phyloP scores from a whole-genome alignment of 495 filamentous ascomycete species.

The Aspergillus incahuasiensis region DNA sequence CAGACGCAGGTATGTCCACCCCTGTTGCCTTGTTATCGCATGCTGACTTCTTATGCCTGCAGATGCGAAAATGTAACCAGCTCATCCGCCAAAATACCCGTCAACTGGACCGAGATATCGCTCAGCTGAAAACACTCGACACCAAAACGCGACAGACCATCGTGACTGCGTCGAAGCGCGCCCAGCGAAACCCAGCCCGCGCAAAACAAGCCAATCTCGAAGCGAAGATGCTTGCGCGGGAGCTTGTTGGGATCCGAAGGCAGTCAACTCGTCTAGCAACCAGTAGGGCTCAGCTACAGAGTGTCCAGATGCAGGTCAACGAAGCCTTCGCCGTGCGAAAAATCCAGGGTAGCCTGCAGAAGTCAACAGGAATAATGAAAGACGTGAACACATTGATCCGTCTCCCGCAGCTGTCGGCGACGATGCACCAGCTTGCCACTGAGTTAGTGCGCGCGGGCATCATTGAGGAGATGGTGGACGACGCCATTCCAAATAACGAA shows the following conservation, averaged over 20 bases:
- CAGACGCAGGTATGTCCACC: constrained; percentile 66
- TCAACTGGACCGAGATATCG: constrained; percentile 91
- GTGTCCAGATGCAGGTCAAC: constrained; percentile 95
- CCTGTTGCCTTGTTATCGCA: neutral
- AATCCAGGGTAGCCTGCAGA: constrained; percentile 88
- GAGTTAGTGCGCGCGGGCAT: constrained; percentile 93
- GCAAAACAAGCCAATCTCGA: constrained; percentile 71
- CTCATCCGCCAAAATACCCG: constrained; percentile 88
- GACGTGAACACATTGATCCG: constrained; percentile 86
- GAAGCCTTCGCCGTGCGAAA: constrained; percentile 94
- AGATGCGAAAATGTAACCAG: constrained; percentile 95
- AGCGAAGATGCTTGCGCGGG: constrained; percentile 79
- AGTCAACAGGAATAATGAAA: constrained; percentile 89
- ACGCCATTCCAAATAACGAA: constrained; percentile 70
- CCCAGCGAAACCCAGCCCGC: constrained; percentile 68
- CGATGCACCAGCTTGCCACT: constrained; percentile 82
- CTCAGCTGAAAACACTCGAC: constrained; percentile 67
- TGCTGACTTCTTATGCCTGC: constrained; percentile 7
- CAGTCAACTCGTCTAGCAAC: constrained; percentile 70
- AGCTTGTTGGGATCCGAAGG: constrained; percentile 78
- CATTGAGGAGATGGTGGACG: constrained; percentile 95
- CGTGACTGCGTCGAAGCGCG: constrained; percentile 70
- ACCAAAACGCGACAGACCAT: constrained; percentile 83
- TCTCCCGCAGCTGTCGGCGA: constrained; percentile 79
- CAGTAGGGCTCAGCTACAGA: constrained; percentile 84